phyloP scores from a whole-genome alignment of 1,284 basidiomycete species.

The Pisolithus thermaeus region DNA sequence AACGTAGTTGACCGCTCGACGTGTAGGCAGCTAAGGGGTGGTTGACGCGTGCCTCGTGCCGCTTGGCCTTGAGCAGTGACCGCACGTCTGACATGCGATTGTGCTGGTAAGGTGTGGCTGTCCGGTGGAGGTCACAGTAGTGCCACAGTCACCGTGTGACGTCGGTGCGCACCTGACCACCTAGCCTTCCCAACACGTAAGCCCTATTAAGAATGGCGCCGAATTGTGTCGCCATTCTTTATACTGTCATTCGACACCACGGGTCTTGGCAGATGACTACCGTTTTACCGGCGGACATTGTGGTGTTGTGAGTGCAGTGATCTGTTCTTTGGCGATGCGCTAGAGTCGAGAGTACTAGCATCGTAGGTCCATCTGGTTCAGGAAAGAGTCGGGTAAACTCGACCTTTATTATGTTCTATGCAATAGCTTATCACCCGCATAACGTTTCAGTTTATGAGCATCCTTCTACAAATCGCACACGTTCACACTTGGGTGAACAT shows the following conservation, averaged over 20 bases:
- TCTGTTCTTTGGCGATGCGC: not conserved
- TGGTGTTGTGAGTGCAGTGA: not conserved
- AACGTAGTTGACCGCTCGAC: conserved; percentile 59
- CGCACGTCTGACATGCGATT: conserved; percentile 57
- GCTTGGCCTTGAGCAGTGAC: conserved; percentile 68
- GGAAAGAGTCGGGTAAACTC: too few relatives aligned
- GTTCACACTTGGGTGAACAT: not conserved
- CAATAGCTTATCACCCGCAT: too few relatives aligned
- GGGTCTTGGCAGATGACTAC: not conserved
- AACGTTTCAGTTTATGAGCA: not conserved
- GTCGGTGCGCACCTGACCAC: too few relatives aligned
- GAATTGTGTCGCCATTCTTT: too few relatives aligned
- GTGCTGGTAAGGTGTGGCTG: not conserved
- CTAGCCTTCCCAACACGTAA: too few relatives aligned
- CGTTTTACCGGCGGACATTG: not conserved
- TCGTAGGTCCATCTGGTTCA: not conserved
- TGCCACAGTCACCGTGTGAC: too few relatives aligned
- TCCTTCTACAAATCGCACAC: not conserved
- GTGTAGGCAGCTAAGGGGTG: conserved; percentile 72
- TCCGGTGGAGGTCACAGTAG: not conserved
- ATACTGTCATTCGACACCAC: too few relatives aligned
- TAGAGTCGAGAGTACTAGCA: not conserved
- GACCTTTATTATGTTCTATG: too few relatives aligned
- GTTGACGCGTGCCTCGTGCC: conserved; percentile 61
- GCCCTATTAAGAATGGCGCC: too few relatives aligned